These are phyloP conservation scores for Colletotrichum magnum DNA, from an alignment of 2,329 filamentous ascomycete genomes.

Conservation along the genomic window DNA sequence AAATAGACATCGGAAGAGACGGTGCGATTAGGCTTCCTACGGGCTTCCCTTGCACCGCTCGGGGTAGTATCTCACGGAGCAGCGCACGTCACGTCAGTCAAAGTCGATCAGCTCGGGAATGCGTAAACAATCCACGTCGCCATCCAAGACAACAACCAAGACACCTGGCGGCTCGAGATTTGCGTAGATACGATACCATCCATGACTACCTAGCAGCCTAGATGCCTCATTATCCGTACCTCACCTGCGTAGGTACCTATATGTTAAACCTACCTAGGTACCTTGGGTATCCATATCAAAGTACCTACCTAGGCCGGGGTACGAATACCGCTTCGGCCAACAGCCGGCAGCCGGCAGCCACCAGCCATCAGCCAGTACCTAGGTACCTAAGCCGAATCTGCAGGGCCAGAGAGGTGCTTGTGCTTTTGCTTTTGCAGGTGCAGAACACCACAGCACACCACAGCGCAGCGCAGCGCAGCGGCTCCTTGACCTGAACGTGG, in stretches of 20 bases:
- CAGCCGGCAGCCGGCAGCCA: background rate
- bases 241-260: background rate
- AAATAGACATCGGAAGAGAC: too few species aligned
- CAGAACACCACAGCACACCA: background rate
- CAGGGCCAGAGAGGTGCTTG: constrained; percentile 11
- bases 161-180: constrained; percentile 7
- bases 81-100: background rate
- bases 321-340: background rate
- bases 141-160: constrained; percentile 20
- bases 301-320: too few species aligned
- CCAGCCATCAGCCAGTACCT: too few species aligned
- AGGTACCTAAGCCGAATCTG: constrained; percentile 11
- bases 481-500: constrained; percentile 20
- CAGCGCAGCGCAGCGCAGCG: constrained; percentile 10
- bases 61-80: background rate
- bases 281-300: too few species aligned
- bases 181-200: background rate
- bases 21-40: constrained; percentile 12
- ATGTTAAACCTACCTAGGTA: too few species aligned
- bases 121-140: constrained; percentile 6
- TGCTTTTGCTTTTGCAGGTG: constrained; percentile 3
- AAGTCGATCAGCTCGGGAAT: background rate
- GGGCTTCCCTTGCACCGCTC: background rate
- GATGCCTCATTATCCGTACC: background rate
- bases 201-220: background rate